These are phyloP conservation scores for Fusarium hainanense DNA, from an alignment of 2,329 filamentous ascomycete species.

Conservation along the genomic window DNA sequence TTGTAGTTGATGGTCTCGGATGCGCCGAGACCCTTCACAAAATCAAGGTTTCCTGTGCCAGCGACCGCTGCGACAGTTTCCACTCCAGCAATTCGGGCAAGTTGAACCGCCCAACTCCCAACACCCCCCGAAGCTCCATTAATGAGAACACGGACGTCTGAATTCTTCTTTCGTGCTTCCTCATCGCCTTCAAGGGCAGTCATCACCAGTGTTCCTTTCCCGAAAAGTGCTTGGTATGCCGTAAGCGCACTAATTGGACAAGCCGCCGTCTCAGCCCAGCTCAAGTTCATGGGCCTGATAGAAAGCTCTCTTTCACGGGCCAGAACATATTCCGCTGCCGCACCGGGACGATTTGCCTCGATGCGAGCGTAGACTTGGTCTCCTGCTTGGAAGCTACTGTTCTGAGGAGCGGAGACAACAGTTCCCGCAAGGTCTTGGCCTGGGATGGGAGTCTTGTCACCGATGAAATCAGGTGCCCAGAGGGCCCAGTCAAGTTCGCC, in stretches of 20 bases:
- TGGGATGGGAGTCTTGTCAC: constrained; percentile 44
- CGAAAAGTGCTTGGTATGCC: constrained; percentile 52
- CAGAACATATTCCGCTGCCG: background rate
- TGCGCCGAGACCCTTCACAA: constrained; percentile 13
- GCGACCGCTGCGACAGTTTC: background rate
- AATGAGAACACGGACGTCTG: constrained; percentile 9
- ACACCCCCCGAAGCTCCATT: constrained; percentile 26
- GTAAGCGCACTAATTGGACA: constrained; percentile 55
- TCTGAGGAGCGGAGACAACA: constrained; percentile 43
- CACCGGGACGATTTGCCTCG: background rate
- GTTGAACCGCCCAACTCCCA: constrained; percentile 29
- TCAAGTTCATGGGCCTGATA: background rate
- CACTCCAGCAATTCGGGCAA: constrained; percentile 19
- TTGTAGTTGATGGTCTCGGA: constrained; percentile 32
- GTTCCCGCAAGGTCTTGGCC: constrained; percentile 54
- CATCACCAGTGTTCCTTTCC: constrained; percentile 27
- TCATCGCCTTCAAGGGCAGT: background rate
- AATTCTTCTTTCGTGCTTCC: background rate
- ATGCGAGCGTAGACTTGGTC: background rate
- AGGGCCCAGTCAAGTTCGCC: constrained; percentile 50
- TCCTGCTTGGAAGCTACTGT: background rate
- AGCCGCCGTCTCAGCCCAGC: constrained; percentile 48
- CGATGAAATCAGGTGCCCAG: constrained; percentile 36
- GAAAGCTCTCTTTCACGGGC: background rate
- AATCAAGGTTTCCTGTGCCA: constrained; percentile 10